Conservation (phyloP, 148 eudicot species). For the Spergularia bocconei region DNA sequence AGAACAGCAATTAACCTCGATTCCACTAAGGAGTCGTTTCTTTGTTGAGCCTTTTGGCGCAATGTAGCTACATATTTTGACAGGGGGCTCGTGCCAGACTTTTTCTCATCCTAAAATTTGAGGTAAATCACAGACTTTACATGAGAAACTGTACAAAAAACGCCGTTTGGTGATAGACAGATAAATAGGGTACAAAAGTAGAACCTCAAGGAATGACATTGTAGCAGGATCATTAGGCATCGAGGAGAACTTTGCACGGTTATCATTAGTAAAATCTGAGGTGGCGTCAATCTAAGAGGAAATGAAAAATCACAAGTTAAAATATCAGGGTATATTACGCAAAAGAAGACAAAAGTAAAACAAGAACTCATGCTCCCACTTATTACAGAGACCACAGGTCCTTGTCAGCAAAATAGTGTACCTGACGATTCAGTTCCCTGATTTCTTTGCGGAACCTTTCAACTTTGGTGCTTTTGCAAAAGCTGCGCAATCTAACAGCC, state of each 20-base stretch:
- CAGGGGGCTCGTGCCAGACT: slow-evolving; percentile 63
- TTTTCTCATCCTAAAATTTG: slow-evolving; percentile 65
- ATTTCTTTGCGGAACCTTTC: slow-evolving; percentile 84
- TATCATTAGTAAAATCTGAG: slow-evolving; percentile 65
- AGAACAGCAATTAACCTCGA: slow-evolving; percentile 57
- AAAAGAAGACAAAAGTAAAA: neutral
- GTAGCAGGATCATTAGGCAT: slow-evolving; percentile 87
- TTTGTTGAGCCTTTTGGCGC: slow-evolving; percentile 69
- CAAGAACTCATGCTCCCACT: neutral
- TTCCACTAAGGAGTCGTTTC: slow-evolving; percentile 51
- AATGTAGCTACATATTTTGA: slow-evolving; percentile 56
- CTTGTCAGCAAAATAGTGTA: slow-evolving; percentile 17
- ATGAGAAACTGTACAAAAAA: neutral
- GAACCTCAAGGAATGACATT: slow-evolving; percentile 73
- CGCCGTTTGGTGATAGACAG: neutral
- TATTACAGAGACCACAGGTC: neutral
- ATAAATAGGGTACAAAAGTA: slow-evolving; percentile 1
- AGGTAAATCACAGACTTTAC: neutral
- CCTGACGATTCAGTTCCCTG: slow-evolving; percentile 82
- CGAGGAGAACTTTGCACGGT: slow-evolving; percentile 54
- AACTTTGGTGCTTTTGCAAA: slow-evolving; percentile 81
- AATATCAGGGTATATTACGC: neutral
- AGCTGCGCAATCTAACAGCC: slow-evolving; percentile 64
- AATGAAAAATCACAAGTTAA: slow-evolving; percentile 3
- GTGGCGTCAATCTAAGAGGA: slow-evolving; percentile 73